A percentile compares a stretch with the other conserved stretches of the same genome.
Evolutionary conservation across 306 rosid genomes (phyloP).

Genomic region (Inga leiocalycina): DNA sequence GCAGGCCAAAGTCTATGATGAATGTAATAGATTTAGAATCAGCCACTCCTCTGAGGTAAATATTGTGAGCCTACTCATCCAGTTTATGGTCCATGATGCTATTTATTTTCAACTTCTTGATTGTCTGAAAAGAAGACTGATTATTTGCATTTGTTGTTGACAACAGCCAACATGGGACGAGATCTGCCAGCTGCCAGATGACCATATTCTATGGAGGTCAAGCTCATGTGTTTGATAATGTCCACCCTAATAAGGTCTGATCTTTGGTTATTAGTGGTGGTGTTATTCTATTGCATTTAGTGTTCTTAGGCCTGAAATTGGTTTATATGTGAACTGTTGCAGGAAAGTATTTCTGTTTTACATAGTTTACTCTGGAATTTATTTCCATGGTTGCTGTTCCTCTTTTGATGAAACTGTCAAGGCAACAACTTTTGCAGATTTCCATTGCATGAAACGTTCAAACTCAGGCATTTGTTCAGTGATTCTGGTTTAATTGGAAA

Average conservation of each 20-base stretch:
- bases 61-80: not conserved
- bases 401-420: slow-evolving; percentile 1
- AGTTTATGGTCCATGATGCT: not conserved
- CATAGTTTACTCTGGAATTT: not conserved
- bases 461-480: not conserved
- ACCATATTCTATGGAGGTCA: slow-evolving; percentile 98
- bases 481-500: slow-evolving; percentile 7
- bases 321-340: slow-evolving; percentile 21
- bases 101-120: slow-evolving; percentile 6
- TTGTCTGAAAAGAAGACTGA: slow-evolving; percentile 31
- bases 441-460: not conserved
- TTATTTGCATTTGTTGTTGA: slow-evolving; percentile 38
- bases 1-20: slow-evolving; percentile 63
- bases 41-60: slow-evolving; percentile 59
- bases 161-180: slow-evolving; percentile 67
- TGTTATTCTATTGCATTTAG: slow-evolving; percentile 14
- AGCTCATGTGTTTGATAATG: slow-evolving; percentile 97
- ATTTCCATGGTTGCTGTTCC: slow-evolving; percentile 5
- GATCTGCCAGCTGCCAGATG: slow-evolving; percentile 84
- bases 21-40: slow-evolving; percentile 63
- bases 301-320: slow-evolving; percentile 21
- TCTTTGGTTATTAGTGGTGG: slow-evolving; percentile 28
- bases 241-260: slow-evolving; percentile 93
- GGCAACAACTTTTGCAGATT: slow-evolving; percentile 20
- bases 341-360: slow-evolving; percentile 18